These are phyloP conservation scores for Xylariomycetidae sp. DNA, from an alignment of 2,329 filamentous ascomycete genomes.

Conservation along the genomic window DNA sequence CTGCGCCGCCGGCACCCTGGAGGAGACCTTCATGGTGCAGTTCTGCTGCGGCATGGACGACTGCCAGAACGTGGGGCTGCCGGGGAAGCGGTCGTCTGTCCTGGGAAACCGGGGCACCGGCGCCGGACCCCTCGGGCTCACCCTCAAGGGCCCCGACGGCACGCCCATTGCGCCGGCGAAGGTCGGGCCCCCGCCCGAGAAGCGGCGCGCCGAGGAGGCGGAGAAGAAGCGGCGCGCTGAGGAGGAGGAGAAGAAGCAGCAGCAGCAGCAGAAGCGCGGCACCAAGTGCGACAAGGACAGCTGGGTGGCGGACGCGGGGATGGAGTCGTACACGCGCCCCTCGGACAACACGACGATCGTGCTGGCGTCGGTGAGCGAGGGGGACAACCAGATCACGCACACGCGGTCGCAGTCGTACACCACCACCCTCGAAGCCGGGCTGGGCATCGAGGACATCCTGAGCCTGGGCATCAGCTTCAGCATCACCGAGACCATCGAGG, in stretches of 20 bases:
- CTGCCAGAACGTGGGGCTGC: neutral
- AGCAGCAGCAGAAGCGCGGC: neutral
- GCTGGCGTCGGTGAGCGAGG: neutral
- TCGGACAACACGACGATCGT: neutral
- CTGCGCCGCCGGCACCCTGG: constrained; percentile 1
- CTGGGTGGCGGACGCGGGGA: neutral
- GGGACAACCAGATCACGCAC: neutral
- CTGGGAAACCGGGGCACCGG: too few relatives aligned
- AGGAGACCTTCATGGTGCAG: constrained; percentile 5
- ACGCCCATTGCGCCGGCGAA: constrained; percentile 2
- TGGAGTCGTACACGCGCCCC: neutral
- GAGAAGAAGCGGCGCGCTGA: neutral
- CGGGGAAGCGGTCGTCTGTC: too few relatives aligned
- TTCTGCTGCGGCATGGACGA: constrained; percentile 3
- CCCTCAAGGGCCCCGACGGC: neutral
- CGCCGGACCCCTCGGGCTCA: too few relatives aligned
- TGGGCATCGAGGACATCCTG: neutral
- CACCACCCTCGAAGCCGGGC: neutral
- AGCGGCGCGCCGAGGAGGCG: neutral
- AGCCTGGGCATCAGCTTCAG: constrained; percentile 1
- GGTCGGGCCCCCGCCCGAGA: too few relatives aligned
- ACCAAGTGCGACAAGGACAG: neutral
- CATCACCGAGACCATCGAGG: neutral
- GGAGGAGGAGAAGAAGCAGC: neutral
- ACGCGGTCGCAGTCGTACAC: constrained; percentile 1